A percentile compares a stretch with the other conserved stretches of the same genome.
These are phyloP conservation scores for Mortierella claussenii DNA, from an alignment of 192 early-diverging fungal species.

Conservation along the genomic window DNA sequence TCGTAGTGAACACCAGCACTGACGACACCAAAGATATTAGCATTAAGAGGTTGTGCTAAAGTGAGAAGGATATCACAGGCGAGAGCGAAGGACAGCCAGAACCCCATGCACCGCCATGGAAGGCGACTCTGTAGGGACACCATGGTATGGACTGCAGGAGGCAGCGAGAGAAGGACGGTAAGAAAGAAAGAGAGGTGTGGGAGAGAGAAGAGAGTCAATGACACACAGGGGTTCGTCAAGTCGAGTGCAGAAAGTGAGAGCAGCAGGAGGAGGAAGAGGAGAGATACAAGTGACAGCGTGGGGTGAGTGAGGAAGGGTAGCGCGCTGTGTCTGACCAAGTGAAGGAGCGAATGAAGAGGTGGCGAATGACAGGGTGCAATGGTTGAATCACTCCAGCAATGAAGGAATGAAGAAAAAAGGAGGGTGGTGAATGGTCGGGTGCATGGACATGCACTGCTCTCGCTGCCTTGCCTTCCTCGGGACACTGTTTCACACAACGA, in stretches of 20 bases:
- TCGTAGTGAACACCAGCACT: slow-evolving; percentile 23
- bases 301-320: no score
- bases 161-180: neutral
- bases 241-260: neutral
- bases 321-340: no score
- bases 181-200: neutral
- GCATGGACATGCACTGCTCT: no score
- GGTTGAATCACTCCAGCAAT: no score
- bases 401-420: no score
- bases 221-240: no score
- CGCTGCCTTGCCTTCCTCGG: no score
- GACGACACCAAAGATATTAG: slow-evolving; percentile 22
- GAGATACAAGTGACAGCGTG: neutral
- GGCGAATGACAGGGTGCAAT: no score
- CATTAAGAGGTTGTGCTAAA: neutral
- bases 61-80: neutral
- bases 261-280: neutral
- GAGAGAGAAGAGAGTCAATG: neutral
- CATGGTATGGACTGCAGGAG: neutral
- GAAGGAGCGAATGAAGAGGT: no score
- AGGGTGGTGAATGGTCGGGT: no score
- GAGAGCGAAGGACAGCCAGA: slow-evolving; percentile 3
- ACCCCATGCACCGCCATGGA: neutral
- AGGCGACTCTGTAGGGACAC: neutral
- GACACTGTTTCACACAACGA: no score